Percentiles rank a stretch among this genome's conserved stretches.
These are phyloP conservation scores for Alliaria petiolata DNA, from an alignment of 345 rosid species.

Conservation along the genomic window DNA sequence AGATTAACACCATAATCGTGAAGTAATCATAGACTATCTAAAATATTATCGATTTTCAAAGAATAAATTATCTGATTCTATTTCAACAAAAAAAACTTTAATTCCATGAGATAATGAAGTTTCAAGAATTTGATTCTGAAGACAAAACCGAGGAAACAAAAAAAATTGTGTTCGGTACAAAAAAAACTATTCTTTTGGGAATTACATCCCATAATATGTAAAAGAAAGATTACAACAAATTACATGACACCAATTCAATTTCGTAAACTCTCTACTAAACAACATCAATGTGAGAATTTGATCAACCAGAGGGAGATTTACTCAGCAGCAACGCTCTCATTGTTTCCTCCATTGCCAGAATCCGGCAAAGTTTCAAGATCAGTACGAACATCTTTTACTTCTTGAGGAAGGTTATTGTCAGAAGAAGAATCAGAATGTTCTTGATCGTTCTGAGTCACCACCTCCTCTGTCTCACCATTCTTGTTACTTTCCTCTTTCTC, in stretches of 20 bases:
- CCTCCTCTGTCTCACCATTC: slow-evolving; percentile 33
- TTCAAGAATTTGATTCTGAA: slow-evolving; percentile 11
- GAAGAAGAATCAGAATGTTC: slow-evolving; percentile 31
- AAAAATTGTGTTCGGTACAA: background rate
- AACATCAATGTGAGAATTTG: background rate
- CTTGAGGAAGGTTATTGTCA: slow-evolving; percentile 35
- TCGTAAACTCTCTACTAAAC: slow-evolving; percentile 23
- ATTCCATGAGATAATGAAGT: background rate
- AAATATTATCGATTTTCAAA: too few species aligned
- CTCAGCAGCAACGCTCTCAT: slow-evolving; percentile 45
- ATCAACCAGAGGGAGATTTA: slow-evolving; percentile 5
- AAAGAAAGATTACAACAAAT: slow-evolving; percentile 22
- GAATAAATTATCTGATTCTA: background rate
- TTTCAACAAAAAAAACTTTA: background rate
- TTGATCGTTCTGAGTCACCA: slow-evolving; percentile 36
- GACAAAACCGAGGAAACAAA: background rate
- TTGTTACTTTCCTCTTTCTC: slow-evolving; percentile 35
- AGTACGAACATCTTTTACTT: slow-evolving; percentile 49
- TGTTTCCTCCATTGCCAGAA: slow-evolving; percentile 38
- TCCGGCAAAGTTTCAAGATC: slow-evolving; percentile 66
- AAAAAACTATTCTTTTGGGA: background rate
- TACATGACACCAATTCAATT: slow-evolving; percentile 16
- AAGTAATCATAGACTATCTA: too few species aligned
- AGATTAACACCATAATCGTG: too few species aligned
- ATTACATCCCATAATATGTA: background rate